A percentile compares a stretch with the other conserved stretches of the same genome.
phyloP scores from a whole-genome alignment of 1,284 basidiomycete species.

The Moniliophthora roreri region DNA sequence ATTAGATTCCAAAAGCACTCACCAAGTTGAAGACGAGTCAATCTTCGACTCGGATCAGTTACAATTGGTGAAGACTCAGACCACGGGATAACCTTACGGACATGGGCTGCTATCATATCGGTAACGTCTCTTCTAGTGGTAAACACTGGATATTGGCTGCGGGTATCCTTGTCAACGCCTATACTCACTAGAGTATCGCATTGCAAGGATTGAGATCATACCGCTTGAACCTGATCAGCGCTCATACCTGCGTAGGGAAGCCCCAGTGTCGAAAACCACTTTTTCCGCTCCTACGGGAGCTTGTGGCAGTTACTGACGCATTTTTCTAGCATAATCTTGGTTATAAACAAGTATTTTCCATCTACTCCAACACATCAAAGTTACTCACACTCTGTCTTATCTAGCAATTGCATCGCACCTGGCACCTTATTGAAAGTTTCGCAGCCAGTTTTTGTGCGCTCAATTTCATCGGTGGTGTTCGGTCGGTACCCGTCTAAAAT shows the following conservation, averaged over 20 bases:
- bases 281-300: conserved; percentile 38
- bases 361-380: conserved; percentile 3
- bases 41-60: conserved; percentile 51
- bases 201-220: conserved; percentile 83
- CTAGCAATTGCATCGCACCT: conserved; percentile 80
- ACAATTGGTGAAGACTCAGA: conserved; percentile 57
- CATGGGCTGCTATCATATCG: conserved; percentile 41
- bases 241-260: conserved; percentile 96
- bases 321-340: conserved; percentile 67
- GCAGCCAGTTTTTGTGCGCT: conserved; percentile 82
- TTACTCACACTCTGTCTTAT: conserved; percentile 15
- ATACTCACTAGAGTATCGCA: too few relatives aligned
- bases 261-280: conserved; percentile 59
- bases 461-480: conserved; percentile 83
- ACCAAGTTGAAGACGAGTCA: conserved; percentile 1
- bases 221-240: conserved; percentile 94
- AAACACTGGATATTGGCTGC: conserved; percentile 75
- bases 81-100: conserved; percentile 29
- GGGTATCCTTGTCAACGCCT: conserved; percentile 65
- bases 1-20: not conserved
- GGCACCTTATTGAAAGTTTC: conserved; percentile 80
- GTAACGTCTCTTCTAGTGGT: conserved; percentile 72
- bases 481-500: conserved; percentile 43
- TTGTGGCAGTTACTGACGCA: conserved; percentile 48
- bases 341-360: conserved; percentile 68